Conservation (phyloP, 176 grass and related monocot species). For the Cocos nucifera region DNA sequence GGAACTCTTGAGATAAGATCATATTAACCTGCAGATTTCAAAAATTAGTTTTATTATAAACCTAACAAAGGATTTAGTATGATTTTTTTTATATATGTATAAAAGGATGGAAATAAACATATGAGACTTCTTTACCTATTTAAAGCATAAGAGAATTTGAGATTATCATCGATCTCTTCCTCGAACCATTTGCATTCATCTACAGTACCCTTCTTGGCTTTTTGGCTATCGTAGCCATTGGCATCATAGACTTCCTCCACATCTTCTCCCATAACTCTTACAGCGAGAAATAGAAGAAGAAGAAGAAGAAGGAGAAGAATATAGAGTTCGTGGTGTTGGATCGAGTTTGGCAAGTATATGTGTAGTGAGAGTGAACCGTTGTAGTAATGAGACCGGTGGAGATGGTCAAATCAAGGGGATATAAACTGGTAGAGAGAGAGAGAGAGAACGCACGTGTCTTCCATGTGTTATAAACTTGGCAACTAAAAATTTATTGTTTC, state of each 20-base stretch:
- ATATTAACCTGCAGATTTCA: too few species aligned
- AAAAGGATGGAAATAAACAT: too few species aligned
- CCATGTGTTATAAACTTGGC: too few species aligned
- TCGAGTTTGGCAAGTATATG: constrained; percentile 2
- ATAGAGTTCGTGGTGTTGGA: neutral
- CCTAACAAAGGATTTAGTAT: too few species aligned
- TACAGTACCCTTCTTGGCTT: neutral
- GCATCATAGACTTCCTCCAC: constrained; percentile 10
- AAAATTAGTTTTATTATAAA: too few species aligned
- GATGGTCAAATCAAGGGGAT: too few species aligned
- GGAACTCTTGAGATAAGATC: too few species aligned
- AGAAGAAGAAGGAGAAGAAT: neutral
- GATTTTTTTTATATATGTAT: too few species aligned
- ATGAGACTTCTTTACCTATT: constrained; percentile 27
- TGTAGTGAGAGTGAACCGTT: neutral
- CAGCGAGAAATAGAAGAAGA: neutral
- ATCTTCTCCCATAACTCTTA: constrained; percentile 22
- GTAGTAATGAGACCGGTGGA: neutral
- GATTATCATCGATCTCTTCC: constrained; percentile 49
- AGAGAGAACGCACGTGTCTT: too few species aligned
- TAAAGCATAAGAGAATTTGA: constrained; percentile 49
- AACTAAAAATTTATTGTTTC: too few species aligned
- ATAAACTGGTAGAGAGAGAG: too few species aligned
- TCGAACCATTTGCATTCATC: constrained; percentile 44
- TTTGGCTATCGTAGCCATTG: constrained; percentile 3